phyloP scores from a whole-genome alignment of 495 filamentous ascomycete genomes.

The Annulohypoxylon moriforme region DNA sequence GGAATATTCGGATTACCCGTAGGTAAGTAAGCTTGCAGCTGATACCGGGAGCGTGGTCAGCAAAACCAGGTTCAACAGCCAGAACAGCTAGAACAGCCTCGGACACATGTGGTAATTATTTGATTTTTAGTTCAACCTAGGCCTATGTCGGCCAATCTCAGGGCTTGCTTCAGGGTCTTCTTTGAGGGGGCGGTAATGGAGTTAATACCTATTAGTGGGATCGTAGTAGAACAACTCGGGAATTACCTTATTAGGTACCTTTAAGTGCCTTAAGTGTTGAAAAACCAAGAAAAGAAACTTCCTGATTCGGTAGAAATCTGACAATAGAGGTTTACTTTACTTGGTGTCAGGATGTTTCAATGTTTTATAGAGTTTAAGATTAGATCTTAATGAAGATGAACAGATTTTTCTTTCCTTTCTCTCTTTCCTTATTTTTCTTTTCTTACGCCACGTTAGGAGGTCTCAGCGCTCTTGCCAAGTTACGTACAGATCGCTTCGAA shows the following conservation, averaged over 20 bases:
- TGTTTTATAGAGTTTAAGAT: constrained; percentile 17
- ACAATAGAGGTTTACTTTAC: background rate
- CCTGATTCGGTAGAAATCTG: background rate
- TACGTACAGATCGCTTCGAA: constrained; percentile 38
- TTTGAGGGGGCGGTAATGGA: constrained; percentile 10
- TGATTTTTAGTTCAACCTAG: constrained; percentile 20
- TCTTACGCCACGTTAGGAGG: constrained; percentile 7
- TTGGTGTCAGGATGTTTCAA: constrained; percentile 4
- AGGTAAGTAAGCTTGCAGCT: constrained; percentile 28
- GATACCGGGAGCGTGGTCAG: constrained; percentile 27
- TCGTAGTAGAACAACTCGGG: background rate
- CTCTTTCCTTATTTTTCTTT: constrained; percentile 3
- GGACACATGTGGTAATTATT: constrained; percentile 33
- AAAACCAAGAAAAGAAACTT: constrained; percentile 1
- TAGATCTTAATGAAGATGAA: background rate
- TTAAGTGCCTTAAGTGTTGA: background rate
- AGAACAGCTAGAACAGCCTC: constrained; percentile 29
- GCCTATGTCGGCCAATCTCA: constrained; percentile 11
- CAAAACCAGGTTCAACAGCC: constrained; percentile 22
- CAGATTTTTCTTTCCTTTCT: background rate
- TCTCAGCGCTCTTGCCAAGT: background rate
- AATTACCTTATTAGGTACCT: constrained; percentile 13
- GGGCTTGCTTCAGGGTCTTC: background rate
- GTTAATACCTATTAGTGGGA: constrained; percentile 1
- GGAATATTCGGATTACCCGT: constrained; percentile 28